Conservation (phyloP, 2,329 filamentous ascomycete genomes). For the Aureobasidium vineae region DNA sequence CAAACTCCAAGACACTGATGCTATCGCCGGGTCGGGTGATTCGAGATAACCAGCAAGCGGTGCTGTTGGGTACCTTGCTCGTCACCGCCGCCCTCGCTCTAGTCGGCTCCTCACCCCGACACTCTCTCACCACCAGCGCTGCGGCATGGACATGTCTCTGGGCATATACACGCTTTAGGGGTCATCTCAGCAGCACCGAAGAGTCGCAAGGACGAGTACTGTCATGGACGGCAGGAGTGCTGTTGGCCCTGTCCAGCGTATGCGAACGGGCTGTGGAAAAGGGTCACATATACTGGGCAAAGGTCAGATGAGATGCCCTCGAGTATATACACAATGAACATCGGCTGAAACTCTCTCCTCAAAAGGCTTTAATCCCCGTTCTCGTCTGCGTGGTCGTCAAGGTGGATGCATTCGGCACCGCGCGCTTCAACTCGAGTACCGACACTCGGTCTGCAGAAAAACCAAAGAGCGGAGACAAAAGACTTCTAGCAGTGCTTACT, state of each 20-base stretch:
- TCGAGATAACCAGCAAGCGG: slow-evolving; percentile 22
- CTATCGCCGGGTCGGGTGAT: slow-evolving; percentile 19
- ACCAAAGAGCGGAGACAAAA: slow-evolving; percentile 32
- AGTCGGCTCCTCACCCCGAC: slow-evolving; percentile 39
- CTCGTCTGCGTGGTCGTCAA: slow-evolving; percentile 31
- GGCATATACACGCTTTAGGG: slow-evolving; percentile 36
- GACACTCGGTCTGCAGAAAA: slow-evolving; percentile 32
- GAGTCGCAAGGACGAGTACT: slow-evolving; percentile 33
- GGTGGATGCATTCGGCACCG: slow-evolving; percentile 30
- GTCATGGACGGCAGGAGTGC: slow-evolving; percentile 44
- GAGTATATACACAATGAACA: slow-evolving; percentile 22
- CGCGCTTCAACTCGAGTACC: slow-evolving; percentile 32
- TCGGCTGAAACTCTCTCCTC: slow-evolving; percentile 31
- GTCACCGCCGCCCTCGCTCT: slow-evolving; percentile 39
- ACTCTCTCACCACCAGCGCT: slow-evolving; percentile 46
- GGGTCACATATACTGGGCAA: slow-evolving; percentile 47
- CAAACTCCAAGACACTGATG: slow-evolving; percentile 3
- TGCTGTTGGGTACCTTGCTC: slow-evolving; percentile 33
- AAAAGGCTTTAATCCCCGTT: slow-evolving; percentile 35
- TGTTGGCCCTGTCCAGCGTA: slow-evolving; percentile 45
- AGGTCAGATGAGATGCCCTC: slow-evolving; percentile 38
- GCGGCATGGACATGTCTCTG: slow-evolving; percentile 46
- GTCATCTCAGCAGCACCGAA: slow-evolving; percentile 15
- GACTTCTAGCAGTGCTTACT: slow-evolving; percentile 39
- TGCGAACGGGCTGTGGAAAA: slow-evolving; percentile 49